Evolutionary conservation across 148 eudicot genomes (phyloP).

Genomic region (Oxyria digyna): DNA sequence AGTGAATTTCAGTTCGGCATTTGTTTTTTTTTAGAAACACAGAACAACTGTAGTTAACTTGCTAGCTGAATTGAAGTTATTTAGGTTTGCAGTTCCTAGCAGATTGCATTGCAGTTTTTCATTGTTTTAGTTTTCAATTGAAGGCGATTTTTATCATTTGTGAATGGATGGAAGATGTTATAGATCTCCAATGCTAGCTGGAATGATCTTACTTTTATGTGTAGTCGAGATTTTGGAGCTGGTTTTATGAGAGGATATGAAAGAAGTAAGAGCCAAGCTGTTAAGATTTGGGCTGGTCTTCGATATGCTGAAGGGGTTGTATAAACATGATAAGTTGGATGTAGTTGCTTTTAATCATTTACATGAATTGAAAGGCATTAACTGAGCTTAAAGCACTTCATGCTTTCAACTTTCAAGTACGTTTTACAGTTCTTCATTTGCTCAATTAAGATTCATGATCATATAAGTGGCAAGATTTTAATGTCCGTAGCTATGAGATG

Average conservation of each 20-base stretch:
- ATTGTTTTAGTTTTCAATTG: neutral
- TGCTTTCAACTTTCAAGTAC: neutral
- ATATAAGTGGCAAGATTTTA: neutral
- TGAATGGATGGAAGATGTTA: neutral
- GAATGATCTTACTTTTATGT: neutral
- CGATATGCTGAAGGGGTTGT: too few species aligned
- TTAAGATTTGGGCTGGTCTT: neutral
- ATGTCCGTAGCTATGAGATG: neutral
- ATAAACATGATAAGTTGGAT: too few species aligned
- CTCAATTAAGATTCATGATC: neutral
- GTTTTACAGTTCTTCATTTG: neutral
- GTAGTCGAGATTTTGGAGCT: neutral
- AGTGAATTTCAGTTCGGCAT: neutral
- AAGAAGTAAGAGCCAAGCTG: neutral
- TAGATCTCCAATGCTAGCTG: neutral
- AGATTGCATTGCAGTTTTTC: neutral
- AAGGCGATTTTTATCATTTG: neutral
- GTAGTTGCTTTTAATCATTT: neutral
- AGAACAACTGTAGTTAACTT: neutral
- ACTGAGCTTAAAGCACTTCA: neutral
- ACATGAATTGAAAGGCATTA: neutral
- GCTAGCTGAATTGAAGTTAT: neutral
- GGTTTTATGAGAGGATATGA: neutral
- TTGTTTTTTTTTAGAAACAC: neutral
- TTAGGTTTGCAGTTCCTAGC: neutral